Evolutionary conservation across 345 rosid species (phyloP), one percentile per base, ranked within the genome.

Genomic region (Trapa bicornis): DNA sequence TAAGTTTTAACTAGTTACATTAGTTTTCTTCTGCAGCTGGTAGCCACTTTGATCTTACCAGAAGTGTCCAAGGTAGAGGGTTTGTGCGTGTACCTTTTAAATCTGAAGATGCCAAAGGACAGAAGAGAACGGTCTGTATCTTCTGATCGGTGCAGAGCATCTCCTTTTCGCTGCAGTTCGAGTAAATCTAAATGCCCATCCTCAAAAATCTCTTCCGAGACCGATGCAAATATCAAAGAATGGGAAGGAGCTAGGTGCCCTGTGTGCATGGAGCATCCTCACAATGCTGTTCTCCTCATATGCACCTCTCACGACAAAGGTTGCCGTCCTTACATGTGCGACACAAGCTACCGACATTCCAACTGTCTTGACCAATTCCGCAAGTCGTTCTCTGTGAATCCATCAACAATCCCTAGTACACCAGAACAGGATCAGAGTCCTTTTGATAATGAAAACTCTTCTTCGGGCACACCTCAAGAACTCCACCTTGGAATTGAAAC

Each of bases 241-340:
- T 94, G 96, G 95, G 96, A 87, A 75, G 99, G 91, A 10, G 96
- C 96, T 15, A 82, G 93, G 68, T 94, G 99, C 80, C 87, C 99
- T 39, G 93, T 94, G 29, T 94, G 99, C 77, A 87, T 94, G 92
- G 99, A 94, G 68, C 99, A 89, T 82, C 99, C 99, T 58, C 99
- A 94, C 74, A 91, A 94, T 75, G 96, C 96, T 17, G 82, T 94
- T 73, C 96, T 94, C 69, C 92, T 94, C 37, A 65, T 91, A 67
- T 94, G 99, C 65, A 77, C 99, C 67, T 91, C 99, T 39, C 86
- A 91, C 68, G 96, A 87, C 39, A 94, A 86, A 65, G 99, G 99
- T 15, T 94, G 99, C 52, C 93, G 88, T 13, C 97, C 97, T n/a
- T 94, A 81, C 83, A 94, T 91, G 97, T 94, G 99, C 41, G 96